Base-by-base conservation (phyloP, 768 basidiomycete species). In the Boletales sp. region DNA sequence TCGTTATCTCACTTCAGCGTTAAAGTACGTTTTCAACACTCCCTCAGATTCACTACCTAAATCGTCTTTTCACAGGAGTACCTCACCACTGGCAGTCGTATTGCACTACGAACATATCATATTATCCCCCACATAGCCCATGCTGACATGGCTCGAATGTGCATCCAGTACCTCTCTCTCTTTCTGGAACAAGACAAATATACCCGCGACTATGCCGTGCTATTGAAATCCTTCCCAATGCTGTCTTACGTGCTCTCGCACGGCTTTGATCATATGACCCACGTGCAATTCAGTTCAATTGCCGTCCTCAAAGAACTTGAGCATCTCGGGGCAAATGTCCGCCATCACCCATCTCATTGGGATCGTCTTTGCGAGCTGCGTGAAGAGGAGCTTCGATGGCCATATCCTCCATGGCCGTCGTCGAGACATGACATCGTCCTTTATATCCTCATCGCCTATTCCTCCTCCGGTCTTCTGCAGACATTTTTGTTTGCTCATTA, bases 371-470 rank as follows among this genome's bases (percentile, higher is more conserved):
- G 25, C 25, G 25, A 28, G 25, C 25, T 28, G 25, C 25, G 7
- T 28, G 14, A 34, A 46, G 8, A 37, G 45, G 9, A 30, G 42
- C 8, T 25, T 51, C 14, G 19, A 32, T 46, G 40, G 37, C 30
- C 35, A 7, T 46, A 51, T 37, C 28, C 50, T 35, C 44, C 35
- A 5, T 51, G 50, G 50, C 50, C 50, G 6, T 46, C 34, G 6
- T 41, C 45, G 3, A 34, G 30, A 15, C 50, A 51, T 7, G 50
- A 51, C 19, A 5, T 46, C 1, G 30, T 46, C 5, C 41, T 33
- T 8, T 51, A 51, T 17, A 44, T 42, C 2, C 37, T 51, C 30
- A 46, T 51, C 8, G 50, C 50, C 28, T 40, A 51, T 44, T 41
- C 40, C 19, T 11, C 50, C 2, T 2, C 18, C 12, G 25, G 9